Percentiles rank a stretch among this genome's conserved stretches.
Evolutionary conservation across 129 eudicot genomes (phyloP).

Genomic region (sunflower (Helianthus annuus)): HanXRQr2.0-SUNRISE NC_035447.2:81931117-81931616

Average conservation of each 20-base stretch:
- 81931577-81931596: conserved; percentile 78
- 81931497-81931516: background rate
- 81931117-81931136: conserved; percentile 44
- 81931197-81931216: conserved; percentile 69
- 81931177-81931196: conserved; percentile 53
- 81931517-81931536: background rate
- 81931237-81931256: conserved; percentile 81
- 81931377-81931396: conserved; percentile 62
- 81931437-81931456: conserved; percentile 60
- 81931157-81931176: conserved; percentile 70
- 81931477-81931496: conserved; percentile 10
- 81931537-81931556: conserved; percentile 12
- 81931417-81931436: conserved; percentile 93
- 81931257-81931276: background rate
- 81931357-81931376: conserved; percentile 69
- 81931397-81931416: conserved; percentile 89
- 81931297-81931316: conserved; percentile 5
- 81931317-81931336: background rate
- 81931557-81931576: conserved; percentile 97
- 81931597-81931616: conserved; percentile 76
- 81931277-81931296: background rate
- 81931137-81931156: conserved; percentile 83
- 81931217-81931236: conserved; percentile 67
- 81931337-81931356: conserved; percentile 40
- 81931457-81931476: background rate